Evolutionary conservation across 805 yeast species (phyloP), one percentile per base, ranked within the genome.

Genomic region (Novakomyces olei): DNA sequence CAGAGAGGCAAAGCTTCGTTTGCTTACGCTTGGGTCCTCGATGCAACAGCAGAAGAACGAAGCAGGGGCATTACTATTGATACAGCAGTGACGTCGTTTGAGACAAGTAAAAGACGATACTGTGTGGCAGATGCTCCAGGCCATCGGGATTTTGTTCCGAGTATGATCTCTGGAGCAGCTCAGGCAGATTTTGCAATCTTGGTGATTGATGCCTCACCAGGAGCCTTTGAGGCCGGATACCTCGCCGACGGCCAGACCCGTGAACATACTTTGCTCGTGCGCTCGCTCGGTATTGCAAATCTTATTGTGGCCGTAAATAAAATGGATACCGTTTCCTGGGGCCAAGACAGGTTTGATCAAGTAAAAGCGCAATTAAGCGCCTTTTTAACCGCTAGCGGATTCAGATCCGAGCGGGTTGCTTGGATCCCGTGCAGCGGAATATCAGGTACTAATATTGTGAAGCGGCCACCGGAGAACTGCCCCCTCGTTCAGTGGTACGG

Each of bases 51-150:
- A 1, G 88, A 77, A 46, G 91, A 77, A 50, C 61, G 91, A 40
- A 44, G 41, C 5, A 58, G 42, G 32, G 91, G 91, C 31, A 80
- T 77, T 4, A 77, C 91, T 2, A 69, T 76, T 16, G 91, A 77
- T 45, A 67, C 76, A 20, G 71, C 77, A 36, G 71, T 73, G 34
- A 70, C 77, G 5, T 56, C 59, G 26, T 71, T 77, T 38, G 74
- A 69, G 42, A 72, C 83, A 2, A 34, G 45, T 1, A 48, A 42
- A 2, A 58, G 69, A 4, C 52, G 60, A 30, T 74, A 72, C 47
- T 70, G 79, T 1, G 72, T 80, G 4, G 67, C 77, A 35, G 91
- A 77, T 53, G 81, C 91, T 1, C 91, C 91, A 0, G 91, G 91
- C 0, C 91, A 77, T 50, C 60, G 63, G 38, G 88, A 77, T 44